Percentiles rank a stretch among this genome's conserved stretches.
Evolutionary conservation across 306 rosid genomes (phyloP).

Genomic region (Carpinus fangiana): DNA sequence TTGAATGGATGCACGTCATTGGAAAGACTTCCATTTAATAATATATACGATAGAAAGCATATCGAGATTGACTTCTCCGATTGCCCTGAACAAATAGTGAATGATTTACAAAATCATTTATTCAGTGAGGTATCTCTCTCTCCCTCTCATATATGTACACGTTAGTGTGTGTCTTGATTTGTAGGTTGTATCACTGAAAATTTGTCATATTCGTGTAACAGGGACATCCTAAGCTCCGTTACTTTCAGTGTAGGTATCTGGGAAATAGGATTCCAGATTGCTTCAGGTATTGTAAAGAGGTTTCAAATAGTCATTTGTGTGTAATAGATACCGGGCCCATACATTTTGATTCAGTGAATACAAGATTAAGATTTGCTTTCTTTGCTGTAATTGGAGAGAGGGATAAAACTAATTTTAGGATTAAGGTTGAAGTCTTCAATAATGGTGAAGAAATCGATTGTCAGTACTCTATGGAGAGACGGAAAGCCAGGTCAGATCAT

Average conservation of each 20-base stretch:
- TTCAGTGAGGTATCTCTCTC: not conserved
- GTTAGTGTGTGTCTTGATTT: not conserved
- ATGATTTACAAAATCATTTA: not conserved
- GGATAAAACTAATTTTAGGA: no score
- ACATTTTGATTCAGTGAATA: no score
- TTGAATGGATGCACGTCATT: not conserved
- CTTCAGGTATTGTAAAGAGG: not conserved
- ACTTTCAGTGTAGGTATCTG: not conserved
- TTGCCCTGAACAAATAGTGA: not conserved
- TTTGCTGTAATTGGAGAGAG: no score
- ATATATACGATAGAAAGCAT: no score
- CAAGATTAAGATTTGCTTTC: no score
- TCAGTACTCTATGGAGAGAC: rapidly evolving
- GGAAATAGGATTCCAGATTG: not conserved
- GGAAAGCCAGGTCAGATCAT: no score
- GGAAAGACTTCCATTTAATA: not conserved
- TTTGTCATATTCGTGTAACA: not conserved
- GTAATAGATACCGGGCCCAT: no score
- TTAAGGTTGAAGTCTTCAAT: no score
- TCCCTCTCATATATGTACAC: not conserved
- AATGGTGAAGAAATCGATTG: no score
- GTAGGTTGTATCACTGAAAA: not conserved
- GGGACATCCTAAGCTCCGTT: not conserved
- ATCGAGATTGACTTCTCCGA: not conserved
- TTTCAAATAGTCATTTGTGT: no score